phyloP scores from a whole-genome alignment of 2,329 filamentous ascomycete species.

The Sphaerulina musiva region DNA sequence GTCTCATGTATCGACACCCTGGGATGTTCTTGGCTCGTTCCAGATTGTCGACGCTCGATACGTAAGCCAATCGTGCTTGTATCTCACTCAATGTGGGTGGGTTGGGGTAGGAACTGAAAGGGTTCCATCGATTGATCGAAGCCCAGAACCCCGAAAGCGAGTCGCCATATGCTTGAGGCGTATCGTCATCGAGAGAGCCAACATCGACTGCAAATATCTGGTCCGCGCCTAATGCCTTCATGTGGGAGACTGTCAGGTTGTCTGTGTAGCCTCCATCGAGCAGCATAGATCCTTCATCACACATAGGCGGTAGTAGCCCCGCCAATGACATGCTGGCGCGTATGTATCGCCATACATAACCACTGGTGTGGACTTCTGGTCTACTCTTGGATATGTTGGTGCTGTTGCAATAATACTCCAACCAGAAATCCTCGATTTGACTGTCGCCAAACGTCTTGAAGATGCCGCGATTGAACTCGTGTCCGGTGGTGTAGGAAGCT shows the following conservation, averaged over 20 bases:
- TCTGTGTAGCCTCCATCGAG: conserved; percentile 95
- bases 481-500: conserved; percentile 92
- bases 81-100: conserved; percentile 94
- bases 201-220: conserved; percentile 95
- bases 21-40: conserved; percentile 86
- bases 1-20: conserved; percentile 93
- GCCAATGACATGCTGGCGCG: conserved; percentile 95
- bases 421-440: conserved; percentile 98
- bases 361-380: conserved; percentile 86
- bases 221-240: conserved; percentile 89
- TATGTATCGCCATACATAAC: conserved; percentile 96
- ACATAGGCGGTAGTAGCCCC: conserved; percentile 83
- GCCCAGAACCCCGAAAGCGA: conserved; percentile 94
- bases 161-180: conserved; percentile 87
- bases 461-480: conserved; percentile 97
- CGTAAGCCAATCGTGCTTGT: conserved; percentile 88
- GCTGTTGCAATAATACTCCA: conserved; percentile 98
- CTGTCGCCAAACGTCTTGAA: conserved; percentile 97
- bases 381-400: conserved; percentile 96
- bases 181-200: conserved; percentile 83
- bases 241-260: conserved; percentile 92
- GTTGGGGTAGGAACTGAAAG: conserved; percentile 80
- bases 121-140: conserved; percentile 92
- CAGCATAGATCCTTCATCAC: conserved; percentile 94
- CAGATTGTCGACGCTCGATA: conserved; percentile 87